Percentiles rank a stretch among this genome's conserved stretches.
Conservation (phyloP, 1,284 basidiomycete genomes). For the Apiotrichum siamense region DNA sequence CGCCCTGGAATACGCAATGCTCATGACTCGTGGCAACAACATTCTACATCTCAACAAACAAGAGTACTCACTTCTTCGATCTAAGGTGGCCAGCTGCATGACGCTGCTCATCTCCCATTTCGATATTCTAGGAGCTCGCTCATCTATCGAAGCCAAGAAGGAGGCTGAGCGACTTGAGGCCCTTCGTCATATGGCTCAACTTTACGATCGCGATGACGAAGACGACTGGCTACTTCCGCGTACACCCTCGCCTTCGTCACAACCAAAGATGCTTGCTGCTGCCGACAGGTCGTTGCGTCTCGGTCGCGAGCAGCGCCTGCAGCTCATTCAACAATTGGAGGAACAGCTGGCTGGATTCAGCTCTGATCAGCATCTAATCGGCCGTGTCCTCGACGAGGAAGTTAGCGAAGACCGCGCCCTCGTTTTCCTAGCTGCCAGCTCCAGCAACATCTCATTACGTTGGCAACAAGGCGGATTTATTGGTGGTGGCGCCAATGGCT, state of each 20-base stretch:
- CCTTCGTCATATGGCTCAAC: constrained; percentile 58
- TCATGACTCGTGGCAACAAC: constrained; percentile 80
- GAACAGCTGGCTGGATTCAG: constrained; percentile 55
- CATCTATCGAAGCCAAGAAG: constrained; percentile 74
- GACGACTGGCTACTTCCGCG: constrained; percentile 48
- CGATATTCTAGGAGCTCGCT: constrained; percentile 91
- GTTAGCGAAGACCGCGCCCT: constrained; percentile 85
- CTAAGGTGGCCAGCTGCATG: constrained; percentile 94
- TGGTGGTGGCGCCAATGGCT: constrained; percentile 93
- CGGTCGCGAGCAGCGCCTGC: constrained; percentile 64
- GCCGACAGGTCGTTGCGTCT: constrained; percentile 60
- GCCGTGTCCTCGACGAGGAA: constrained; percentile 84
- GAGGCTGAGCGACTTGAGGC: constrained; percentile 80
- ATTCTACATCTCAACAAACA: constrained; percentile 82
- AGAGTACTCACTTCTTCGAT: constrained; percentile 81
- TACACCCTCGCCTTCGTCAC: constrained; percentile 26
- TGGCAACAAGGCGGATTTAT: constrained; percentile 99
- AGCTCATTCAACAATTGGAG: constrained; percentile 62
- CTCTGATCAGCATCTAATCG: constrained; percentile 66
- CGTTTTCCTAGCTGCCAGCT: constrained; percentile 83
- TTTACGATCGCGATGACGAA: constrained; percentile 52
- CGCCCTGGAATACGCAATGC: constrained; percentile 87
- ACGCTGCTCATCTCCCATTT: constrained; percentile 94
- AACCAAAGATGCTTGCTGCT: constrained; percentile 20
- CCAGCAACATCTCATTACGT: constrained; percentile 89